A percentile compares a stretch with the other conserved stretches of the same genome.
phyloP scores from a whole-genome alignment of 2,329 filamentous ascomycete genomes.

The Fusarium compactum region DNA sequence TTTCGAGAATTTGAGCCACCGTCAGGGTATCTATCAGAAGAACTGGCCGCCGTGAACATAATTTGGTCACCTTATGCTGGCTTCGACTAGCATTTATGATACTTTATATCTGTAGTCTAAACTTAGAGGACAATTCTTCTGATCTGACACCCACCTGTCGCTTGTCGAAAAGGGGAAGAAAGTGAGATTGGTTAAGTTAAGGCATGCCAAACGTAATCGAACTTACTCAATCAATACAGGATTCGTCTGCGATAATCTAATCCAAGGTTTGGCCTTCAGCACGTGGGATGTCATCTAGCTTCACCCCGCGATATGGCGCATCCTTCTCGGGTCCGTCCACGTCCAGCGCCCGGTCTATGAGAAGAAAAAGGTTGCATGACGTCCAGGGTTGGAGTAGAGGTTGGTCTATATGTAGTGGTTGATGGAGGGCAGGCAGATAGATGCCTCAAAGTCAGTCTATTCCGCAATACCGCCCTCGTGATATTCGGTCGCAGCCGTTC shows the following conservation, averaged over 20 bases:
- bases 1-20: background rate
- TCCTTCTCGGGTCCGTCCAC: conserved; percentile 17
- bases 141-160: background rate
- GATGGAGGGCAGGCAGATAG: background rate
- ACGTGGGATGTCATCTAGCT: conserved; percentile 31
- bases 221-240: conserved; percentile 19
- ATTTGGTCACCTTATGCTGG: background rate
- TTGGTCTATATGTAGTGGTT: background rate
- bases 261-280: conserved; percentile 17
- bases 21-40: background rate
- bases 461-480: conserved; percentile 21
- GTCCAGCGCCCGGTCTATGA: conserved; percentile 31
- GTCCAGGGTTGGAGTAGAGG: conserved; percentile 9
- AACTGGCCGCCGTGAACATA: background rate
- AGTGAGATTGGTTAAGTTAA: background rate
- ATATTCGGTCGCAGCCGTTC: conserved; percentile 43
- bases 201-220: conserved; percentile 31
- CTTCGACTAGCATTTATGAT: background rate
- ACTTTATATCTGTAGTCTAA: background rate
- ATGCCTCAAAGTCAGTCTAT: background rate
- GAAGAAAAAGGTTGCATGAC: conserved; percentile 34
- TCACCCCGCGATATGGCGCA: conserved; percentile 28
- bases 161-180: background rate
- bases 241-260: conserved; percentile 12
- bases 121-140: background rate